phyloP scores from a whole-genome alignment of 129 eudicot species.

The Apium graveolens region DNA sequence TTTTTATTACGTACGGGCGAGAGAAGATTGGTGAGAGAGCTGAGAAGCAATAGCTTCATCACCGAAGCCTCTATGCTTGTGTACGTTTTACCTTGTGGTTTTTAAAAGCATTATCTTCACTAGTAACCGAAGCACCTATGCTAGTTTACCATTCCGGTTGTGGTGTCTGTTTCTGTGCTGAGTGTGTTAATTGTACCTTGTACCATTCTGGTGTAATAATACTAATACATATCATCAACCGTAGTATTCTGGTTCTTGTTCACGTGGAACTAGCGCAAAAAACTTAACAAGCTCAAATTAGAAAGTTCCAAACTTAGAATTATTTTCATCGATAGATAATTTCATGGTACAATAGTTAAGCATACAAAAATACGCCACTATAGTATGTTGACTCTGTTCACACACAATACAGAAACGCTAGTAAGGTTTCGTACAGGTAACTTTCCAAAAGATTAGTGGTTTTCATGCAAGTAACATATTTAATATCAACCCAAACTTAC shows the following conservation, averaged over 20 bases:
- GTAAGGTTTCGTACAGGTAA: background rate
- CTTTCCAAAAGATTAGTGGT: too few species aligned
- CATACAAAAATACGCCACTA: background rate
- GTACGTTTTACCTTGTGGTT: background rate
- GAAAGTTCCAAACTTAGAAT: too few species aligned
- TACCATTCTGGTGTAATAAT: background rate
- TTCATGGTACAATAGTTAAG: background rate
- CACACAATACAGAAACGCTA: background rate
- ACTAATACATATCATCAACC: background rate
- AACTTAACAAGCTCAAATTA: too few species aligned
- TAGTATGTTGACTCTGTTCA: too few species aligned
- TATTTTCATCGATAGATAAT: too few species aligned
- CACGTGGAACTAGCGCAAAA: too few species aligned
- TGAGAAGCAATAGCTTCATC: background rate
- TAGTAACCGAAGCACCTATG: background rate
- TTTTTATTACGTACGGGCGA: background rate
- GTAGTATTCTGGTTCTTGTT: too few species aligned
- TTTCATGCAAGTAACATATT: too few species aligned
- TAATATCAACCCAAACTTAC: too few species aligned
- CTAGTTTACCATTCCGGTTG: background rate
- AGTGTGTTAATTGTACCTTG: background rate
- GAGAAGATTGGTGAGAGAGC: background rate
- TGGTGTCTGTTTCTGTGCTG: background rate
- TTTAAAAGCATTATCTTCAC: background rate
- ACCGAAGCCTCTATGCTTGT: background rate